A percentile compares a stretch with the other conserved stretches of the same genome.
Evolutionary conservation across 352 stramenopile genomes (phyloP).

Genomic region (Phytophthora vignae): DNA sequence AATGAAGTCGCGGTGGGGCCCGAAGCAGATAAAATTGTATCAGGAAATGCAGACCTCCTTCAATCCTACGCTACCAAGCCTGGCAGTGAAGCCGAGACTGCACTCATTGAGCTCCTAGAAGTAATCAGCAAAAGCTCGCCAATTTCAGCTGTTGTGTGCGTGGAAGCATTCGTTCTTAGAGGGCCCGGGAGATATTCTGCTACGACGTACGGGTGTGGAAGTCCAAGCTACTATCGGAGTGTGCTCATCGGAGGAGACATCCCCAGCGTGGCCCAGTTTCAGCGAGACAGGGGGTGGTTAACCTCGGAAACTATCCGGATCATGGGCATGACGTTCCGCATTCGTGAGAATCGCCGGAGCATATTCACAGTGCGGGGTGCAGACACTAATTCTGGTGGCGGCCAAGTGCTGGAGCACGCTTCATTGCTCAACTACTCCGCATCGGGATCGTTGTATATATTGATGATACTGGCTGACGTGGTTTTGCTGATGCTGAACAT

Average conservation of each 20-base stretch:
- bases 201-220: constrained; percentile 49
- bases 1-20: constrained; percentile 17
- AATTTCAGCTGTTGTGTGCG: constrained; percentile 49
- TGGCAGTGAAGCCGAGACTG: constrained; percentile 47
- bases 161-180: constrained; percentile 52
- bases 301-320: constrained; percentile 30
- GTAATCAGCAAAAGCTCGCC: constrained; percentile 67
- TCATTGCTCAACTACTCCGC: constrained; percentile 52
- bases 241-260: constrained; percentile 34
- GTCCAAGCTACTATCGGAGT: constrained; percentile 44
- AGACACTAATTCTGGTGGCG: not conserved
- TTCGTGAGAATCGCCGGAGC: constrained; percentile 40
- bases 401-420: constrained; percentile 36
- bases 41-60: not conserved
- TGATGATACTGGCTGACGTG: constrained; percentile 54
- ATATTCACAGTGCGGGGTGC: constrained; percentile 28
- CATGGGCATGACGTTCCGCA: constrained; percentile 45
- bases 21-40: not conserved
- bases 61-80: constrained; percentile 25
- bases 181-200: constrained; percentile 33
- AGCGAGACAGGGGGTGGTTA: constrained; percentile 42
- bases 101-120: constrained; percentile 52
- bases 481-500: constrained; percentile 42
- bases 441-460: constrained; percentile 54
- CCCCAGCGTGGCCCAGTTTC: constrained; percentile 24